A percentile compares a stretch with the other conserved stretches of the same genome.
phyloP scores from a whole-genome alignment of 305 asterid species.

The Fraxinus sp. region DNA sequence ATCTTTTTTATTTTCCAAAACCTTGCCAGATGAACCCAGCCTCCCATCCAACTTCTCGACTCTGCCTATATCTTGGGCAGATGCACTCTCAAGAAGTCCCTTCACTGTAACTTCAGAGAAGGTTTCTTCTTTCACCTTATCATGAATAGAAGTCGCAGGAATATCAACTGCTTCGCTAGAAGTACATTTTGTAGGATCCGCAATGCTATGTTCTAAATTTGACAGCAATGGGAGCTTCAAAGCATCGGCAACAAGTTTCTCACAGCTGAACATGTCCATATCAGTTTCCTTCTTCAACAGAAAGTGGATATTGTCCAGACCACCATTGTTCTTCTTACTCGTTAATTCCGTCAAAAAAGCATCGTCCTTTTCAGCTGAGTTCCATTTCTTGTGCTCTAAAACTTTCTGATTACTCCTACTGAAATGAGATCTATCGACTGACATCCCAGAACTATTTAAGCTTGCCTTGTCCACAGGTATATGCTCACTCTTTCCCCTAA shows the following conservation, averaged over 20 bases:
- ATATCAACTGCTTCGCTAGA: conserved; percentile 25
- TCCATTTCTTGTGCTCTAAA: conserved; percentile 42
- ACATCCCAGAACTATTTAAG: conserved; percentile 37
- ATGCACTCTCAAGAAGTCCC: conserved; percentile 43
- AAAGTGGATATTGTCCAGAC: not conserved
- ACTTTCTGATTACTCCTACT: conserved; percentile 46
- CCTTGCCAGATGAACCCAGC: conserved; percentile 40
- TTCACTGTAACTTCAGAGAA: conserved; percentile 37
- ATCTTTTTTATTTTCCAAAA: conserved; percentile 41
- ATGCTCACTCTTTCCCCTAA: conserved; percentile 43
- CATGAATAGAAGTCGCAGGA: conserved; percentile 32
- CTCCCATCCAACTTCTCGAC: conserved; percentile 45
- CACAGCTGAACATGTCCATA: conserved; percentile 52
- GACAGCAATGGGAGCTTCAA: conserved; percentile 77
- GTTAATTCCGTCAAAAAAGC: conserved; percentile 28
- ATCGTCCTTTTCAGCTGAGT: conserved; percentile 38
- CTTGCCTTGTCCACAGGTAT: conserved; percentile 36
- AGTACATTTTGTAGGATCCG: conserved; percentile 35
- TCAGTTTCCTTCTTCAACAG: conserved; percentile 47
- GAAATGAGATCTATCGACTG: conserved; percentile 50
- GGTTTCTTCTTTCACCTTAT: conserved; percentile 39
- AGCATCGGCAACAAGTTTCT: conserved; percentile 75
- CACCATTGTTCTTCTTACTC: conserved; percentile 26
- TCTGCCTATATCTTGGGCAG: conserved; percentile 36
- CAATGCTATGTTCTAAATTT: conserved; percentile 34